These are phyloP conservation scores for Phytophthora sp. DNA, from an alignment of 352 stramenopile species.

Conservation along the genomic window DNA sequence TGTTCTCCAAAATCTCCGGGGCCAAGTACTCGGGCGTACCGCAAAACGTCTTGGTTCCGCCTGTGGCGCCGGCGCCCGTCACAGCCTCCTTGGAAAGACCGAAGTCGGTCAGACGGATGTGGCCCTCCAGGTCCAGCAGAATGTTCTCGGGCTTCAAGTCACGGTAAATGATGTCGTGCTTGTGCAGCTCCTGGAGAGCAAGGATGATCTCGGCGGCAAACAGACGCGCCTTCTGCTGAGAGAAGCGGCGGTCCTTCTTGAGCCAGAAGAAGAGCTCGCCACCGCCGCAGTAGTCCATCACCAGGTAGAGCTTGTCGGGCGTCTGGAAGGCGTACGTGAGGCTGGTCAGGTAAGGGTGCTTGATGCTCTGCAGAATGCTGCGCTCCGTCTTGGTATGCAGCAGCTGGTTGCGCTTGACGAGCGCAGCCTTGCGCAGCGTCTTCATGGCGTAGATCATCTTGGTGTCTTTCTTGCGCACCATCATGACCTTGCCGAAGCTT, in stretches of 20 bases:
- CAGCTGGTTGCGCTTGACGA: slow-evolving; percentile 95
- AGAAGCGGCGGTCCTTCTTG: slow-evolving; percentile 94
- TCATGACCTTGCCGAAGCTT: slow-evolving; percentile 96
- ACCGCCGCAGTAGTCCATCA: slow-evolving; percentile 95
- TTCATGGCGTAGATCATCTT: slow-evolving; percentile 97
- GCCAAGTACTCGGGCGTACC: slow-evolving; percentile 96
- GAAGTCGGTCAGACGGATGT: slow-evolving; percentile 96
- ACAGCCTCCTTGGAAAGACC: slow-evolving; percentile 95
- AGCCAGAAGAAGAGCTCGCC: slow-evolving; percentile 97
- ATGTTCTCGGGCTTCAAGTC: slow-evolving; percentile 98
- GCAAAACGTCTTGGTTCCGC: slow-evolving; percentile 92
- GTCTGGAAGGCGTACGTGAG: slow-evolving; percentile 92
- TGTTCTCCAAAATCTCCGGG: slow-evolving; percentile 95
- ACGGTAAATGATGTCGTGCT: slow-evolving; percentile 96
- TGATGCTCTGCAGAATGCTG: slow-evolving; percentile 93
- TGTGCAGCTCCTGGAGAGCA: slow-evolving; percentile 93
- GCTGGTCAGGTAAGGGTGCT: slow-evolving; percentile 92
- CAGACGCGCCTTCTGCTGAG: slow-evolving; percentile 90
- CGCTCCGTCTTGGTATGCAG: slow-evolving; percentile 95
- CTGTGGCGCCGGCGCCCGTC: slow-evolving; percentile 75
- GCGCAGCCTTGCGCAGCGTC: slow-evolving; percentile 91
- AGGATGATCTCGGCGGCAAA: slow-evolving; percentile 95
- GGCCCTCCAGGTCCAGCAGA: slow-evolving; percentile 92
- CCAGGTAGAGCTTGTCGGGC: slow-evolving; percentile 93
- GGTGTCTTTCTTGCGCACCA: slow-evolving; percentile 94